Conservation (phyloP, 2,329 filamentous ascomycete genomes). For the Phoma sp. region DNA sequence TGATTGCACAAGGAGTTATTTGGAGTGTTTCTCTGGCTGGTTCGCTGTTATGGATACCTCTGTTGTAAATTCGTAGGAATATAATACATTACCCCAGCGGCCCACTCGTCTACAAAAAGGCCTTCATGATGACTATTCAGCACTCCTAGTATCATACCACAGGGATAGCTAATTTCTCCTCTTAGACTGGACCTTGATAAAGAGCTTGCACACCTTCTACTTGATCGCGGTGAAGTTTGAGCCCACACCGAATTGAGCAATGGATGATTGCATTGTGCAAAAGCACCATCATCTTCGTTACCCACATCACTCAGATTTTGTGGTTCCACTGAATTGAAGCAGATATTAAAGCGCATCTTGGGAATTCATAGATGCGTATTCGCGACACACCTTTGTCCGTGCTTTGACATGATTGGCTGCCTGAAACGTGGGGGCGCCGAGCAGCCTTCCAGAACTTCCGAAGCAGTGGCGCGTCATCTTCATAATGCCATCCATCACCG, state of each 20-base stretch:
- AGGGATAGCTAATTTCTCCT: too few species aligned
- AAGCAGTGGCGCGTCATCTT: neutral
- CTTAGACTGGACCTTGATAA: too few species aligned
- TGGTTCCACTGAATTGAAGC: too few species aligned
- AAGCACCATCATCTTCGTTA: too few species aligned
- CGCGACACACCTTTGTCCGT: too few species aligned
- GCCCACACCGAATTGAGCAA: neutral
- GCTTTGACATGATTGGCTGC: neutral
- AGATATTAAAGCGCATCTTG: too few species aligned
- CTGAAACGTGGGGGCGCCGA: neutral
- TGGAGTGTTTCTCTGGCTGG: neutral
- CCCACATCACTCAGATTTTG: too few species aligned
- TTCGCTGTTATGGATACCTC: neutral
- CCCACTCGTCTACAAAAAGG: neutral
- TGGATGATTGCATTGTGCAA: neutral
- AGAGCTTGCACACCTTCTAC: too few species aligned
- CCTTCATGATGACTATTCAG: too few species aligned
- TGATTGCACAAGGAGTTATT: conserved; percentile 11
- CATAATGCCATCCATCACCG: conserved; percentile 1
- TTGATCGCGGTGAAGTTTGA: neutral
- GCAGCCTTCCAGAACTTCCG: conserved; percentile 4
- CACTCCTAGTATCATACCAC: too few species aligned
- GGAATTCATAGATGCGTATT: too few species aligned
- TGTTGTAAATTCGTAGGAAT: conserved; percentile 2
- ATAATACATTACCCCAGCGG: too few species aligned